phyloP scores from a whole-genome alignment of 2,329 filamentous ascomycete genomes.

The Scopulariopsis brevicaulis region DNA sequence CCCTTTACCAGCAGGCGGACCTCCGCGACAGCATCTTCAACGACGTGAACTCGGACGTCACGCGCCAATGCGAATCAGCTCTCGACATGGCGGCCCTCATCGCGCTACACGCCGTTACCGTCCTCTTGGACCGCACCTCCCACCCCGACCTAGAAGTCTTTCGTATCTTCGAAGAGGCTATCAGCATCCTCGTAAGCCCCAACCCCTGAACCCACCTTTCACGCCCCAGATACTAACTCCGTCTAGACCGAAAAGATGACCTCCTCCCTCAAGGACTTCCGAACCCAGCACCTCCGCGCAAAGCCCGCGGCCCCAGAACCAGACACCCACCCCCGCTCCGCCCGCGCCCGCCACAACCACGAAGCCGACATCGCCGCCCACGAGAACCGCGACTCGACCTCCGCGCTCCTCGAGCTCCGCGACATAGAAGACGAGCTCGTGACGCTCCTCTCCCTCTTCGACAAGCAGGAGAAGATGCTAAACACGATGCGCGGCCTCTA shows the following conservation, averaged over 20 bases:
- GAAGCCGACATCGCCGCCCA: constrained; percentile 34
- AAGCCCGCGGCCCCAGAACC: constrained; percentile 26
- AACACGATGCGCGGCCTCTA: constrained; percentile 33
- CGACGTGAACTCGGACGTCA: constrained; percentile 53
- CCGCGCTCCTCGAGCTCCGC: constrained; percentile 48
- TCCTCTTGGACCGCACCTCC: constrained; percentile 46
- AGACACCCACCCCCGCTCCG: constrained; percentile 22
- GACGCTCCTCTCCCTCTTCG: constrained; percentile 44
- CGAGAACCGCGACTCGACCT: constrained; percentile 52
- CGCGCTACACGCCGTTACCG: constrained; percentile 48
- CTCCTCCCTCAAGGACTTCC: constrained; percentile 48
- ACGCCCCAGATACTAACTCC: not conserved
- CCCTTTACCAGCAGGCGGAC: constrained; percentile 48
- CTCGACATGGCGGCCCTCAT: constrained; percentile 52
- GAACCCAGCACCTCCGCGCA: constrained; percentile 42
- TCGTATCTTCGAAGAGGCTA: constrained; percentile 54
- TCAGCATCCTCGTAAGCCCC: constrained; percentile 42
- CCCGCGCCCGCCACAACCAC: constrained; percentile 24
- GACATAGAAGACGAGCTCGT: constrained; percentile 54
- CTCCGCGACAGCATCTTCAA: constrained; percentile 53
- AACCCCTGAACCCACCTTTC: not conserved
- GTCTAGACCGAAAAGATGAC: constrained; percentile 49
- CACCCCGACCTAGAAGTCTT: constrained; percentile 53
- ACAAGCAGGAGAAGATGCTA: constrained; percentile 41
- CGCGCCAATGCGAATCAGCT: constrained; percentile 48